Evolutionary conservation across 2,329 filamentous ascomycete genomes (phyloP).

Genomic region (Apiospora rasikravindrae): DNA sequence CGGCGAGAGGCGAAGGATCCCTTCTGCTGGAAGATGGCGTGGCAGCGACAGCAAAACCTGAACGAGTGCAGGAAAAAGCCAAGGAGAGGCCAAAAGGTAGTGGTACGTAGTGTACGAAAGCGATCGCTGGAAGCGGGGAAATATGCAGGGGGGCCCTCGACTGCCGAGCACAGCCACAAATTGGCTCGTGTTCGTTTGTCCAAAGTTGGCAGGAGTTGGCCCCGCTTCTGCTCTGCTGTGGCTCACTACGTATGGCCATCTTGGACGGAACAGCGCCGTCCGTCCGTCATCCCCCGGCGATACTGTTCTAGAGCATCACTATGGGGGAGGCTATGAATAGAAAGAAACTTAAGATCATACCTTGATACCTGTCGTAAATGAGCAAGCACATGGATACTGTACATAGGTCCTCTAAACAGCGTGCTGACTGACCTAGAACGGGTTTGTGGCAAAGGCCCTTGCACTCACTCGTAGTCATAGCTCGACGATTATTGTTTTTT

Average conservation of each 20-base stretch:
- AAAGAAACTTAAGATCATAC: neutral
- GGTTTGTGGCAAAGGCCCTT: neutral
- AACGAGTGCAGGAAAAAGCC: neutral
- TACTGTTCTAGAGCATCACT: neutral
- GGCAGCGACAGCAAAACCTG: neutral
- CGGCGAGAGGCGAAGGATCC: neutral
- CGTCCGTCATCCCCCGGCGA: neutral
- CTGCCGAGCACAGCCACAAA: constrained; percentile 8
- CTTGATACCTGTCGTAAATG: neutral
- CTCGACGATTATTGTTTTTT: neutral
- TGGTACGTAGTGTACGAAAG: neutral
- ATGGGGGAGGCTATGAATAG: neutral
- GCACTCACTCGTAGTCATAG: neutral
- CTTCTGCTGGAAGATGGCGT: neutral
- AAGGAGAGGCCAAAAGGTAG: neutral
- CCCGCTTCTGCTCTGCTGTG: neutral
- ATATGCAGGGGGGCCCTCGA: constrained; percentile 1
- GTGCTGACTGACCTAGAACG: neutral
- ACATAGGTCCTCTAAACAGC: neutral
- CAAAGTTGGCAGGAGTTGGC: neutral
- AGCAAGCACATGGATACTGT: neutral
- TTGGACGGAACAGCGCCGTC: neutral
- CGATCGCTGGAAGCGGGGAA: constrained; percentile 13
- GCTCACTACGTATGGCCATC: neutral
- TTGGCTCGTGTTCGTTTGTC: constrained; percentile 11